Percentiles rank a stretch among this genome's conserved stretches.
phyloP scores from a whole-genome alignment of 2,329 filamentous ascomycete genomes.

The Cytospora mali region DNA sequence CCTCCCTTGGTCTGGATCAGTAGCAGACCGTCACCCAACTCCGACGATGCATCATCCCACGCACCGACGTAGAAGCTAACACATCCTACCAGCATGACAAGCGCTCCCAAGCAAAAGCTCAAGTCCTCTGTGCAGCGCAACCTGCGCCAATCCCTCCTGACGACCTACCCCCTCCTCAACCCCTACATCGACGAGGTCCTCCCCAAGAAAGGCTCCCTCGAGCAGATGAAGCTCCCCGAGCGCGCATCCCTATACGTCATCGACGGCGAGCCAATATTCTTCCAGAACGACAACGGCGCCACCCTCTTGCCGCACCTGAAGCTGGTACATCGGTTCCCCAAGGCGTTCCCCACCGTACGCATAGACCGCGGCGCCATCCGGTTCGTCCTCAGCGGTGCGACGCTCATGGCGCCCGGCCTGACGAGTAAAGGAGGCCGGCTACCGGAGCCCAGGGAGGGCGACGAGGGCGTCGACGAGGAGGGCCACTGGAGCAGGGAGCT shows the following conservation, averaged over 20 bases:
- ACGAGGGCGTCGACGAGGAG: conserved; percentile 52
- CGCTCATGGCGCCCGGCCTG: conserved; percentile 93
- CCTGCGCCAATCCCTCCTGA: conserved; percentile 79
- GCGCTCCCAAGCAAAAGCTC: conserved; percentile 88
- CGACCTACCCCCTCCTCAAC: conserved; percentile 82
- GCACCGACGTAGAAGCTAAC: conserved; percentile 29
- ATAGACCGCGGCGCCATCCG: conserved; percentile 96
- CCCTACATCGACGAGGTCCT: conserved; percentile 92
- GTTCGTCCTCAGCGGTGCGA: conserved; percentile 90
- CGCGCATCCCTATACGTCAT: conserved; percentile 87
- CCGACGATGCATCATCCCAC: not conserved
- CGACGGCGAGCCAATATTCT: conserved; percentile 80
- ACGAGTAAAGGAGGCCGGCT: conserved; percentile 82
- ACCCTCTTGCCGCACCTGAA: conserved; percentile 82
- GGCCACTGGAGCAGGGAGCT: conserved; percentile 68
- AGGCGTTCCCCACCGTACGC: conserved; percentile 78
- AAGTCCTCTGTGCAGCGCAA: conserved; percentile 93
- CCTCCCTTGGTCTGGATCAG: not conserved
- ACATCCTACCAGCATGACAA: conserved; percentile 62
- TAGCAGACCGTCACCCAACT: conserved; percentile 2
- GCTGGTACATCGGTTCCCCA: conserved; percentile 87
- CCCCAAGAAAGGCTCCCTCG: conserved; percentile 90
- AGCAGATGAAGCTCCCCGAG: conserved; percentile 91
- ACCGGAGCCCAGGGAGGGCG: conserved; percentile 55
- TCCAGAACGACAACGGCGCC: conserved; percentile 73